Percentiles rank a stretch among this genome's conserved stretches.
Evolutionary conservation across 2,329 filamentous ascomycete genomes (phyloP).

Genomic region (Fusarium illudens): DNA sequence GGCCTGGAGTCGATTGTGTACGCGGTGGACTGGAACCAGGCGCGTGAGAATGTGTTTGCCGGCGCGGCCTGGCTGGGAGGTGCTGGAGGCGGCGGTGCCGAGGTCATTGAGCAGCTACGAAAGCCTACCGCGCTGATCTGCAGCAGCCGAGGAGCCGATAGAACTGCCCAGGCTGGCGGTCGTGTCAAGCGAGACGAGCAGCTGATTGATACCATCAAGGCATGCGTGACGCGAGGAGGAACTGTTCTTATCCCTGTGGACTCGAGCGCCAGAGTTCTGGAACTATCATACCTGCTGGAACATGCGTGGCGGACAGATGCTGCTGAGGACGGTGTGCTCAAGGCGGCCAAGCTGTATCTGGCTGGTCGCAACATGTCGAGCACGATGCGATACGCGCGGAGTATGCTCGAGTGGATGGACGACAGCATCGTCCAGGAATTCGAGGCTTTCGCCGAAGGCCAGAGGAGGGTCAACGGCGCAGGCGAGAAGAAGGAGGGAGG

Average conservation of each 20-base stretch:
- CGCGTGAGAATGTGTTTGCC: conserved; percentile 92
- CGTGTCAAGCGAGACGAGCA: conserved; percentile 85
- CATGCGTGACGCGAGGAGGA: conserved; percentile 81
- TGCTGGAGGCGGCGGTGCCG: conserved; percentile 79
- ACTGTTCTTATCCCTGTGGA: conserved; percentile 94
- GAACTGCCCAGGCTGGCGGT: conserved; percentile 73
- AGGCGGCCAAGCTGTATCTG: conserved; percentile 74
- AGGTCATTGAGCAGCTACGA: conserved; percentile 91
- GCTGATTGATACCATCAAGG: conserved; percentile 81
- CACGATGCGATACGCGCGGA: conserved; percentile 88
- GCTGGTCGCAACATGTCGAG: conserved; percentile 87
- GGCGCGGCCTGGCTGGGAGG: conserved; percentile 94
- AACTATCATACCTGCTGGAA: conserved; percentile 91
- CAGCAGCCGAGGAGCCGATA: conserved; percentile 82
- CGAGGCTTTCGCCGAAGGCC: conserved; percentile 71
- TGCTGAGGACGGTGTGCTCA: conserved; percentile 59
- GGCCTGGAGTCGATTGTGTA: conserved; percentile 97
- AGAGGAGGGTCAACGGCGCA: conserved; percentile 56
- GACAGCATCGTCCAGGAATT: conserved; percentile 93
- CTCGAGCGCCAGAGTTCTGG: conserved; percentile 92
- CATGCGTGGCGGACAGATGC: conserved; percentile 83
- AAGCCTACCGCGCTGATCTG: conserved; percentile 95
- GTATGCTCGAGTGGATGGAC: conserved; percentile 99
- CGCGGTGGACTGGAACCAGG: conserved; percentile 97
- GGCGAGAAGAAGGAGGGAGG: conserved; percentile 66